These are phyloP conservation scores for Clonostachys rhizophaga DNA, from an alignment of 2,329 filamentous ascomycete species.

Conservation along the genomic window DNA sequence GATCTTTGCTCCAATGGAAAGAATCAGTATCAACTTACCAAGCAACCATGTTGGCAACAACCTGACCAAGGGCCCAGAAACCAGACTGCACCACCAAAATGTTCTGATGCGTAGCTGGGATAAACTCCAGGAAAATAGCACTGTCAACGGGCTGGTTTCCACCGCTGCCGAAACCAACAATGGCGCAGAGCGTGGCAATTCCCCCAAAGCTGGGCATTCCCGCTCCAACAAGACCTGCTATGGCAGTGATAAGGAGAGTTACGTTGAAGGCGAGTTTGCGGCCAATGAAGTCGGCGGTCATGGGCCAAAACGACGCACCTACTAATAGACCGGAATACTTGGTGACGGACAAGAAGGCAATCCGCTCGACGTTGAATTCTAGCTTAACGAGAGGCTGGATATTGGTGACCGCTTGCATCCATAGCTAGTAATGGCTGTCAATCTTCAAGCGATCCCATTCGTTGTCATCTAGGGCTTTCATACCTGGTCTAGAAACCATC, in stretches of 20 bases:
- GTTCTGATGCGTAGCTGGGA: constrained; percentile 31
- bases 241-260: constrained; percentile 49
- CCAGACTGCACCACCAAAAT: constrained; percentile 31
- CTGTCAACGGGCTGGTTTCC: constrained; percentile 36
- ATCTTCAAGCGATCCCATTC: not conserved
- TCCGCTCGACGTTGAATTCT: constrained; percentile 19
- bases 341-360: constrained; percentile 18
- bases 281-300: constrained; percentile 53
- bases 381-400: constrained; percentile 16
- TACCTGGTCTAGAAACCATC: no score
- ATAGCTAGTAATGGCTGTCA: constrained; percentile 4
- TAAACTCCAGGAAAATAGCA: constrained; percentile 35
- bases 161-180: constrained; percentile 27
- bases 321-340: constrained; percentile 18
- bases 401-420: constrained; percentile 18
- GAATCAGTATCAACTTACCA: constrained; percentile 10
- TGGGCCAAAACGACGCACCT: constrained; percentile 40
- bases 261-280: constrained; percentile 55
- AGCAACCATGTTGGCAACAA: constrained; percentile 22
- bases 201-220: constrained; percentile 51
- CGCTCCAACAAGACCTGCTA: constrained; percentile 52
- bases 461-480: no score
- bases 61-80: constrained; percentile 31
- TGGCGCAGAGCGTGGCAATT: constrained; percentile 46
- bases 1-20: not conserved